Base-by-base conservation (phyloP, 352 stramenopile species). In the Globisporangium lucens region DNA sequence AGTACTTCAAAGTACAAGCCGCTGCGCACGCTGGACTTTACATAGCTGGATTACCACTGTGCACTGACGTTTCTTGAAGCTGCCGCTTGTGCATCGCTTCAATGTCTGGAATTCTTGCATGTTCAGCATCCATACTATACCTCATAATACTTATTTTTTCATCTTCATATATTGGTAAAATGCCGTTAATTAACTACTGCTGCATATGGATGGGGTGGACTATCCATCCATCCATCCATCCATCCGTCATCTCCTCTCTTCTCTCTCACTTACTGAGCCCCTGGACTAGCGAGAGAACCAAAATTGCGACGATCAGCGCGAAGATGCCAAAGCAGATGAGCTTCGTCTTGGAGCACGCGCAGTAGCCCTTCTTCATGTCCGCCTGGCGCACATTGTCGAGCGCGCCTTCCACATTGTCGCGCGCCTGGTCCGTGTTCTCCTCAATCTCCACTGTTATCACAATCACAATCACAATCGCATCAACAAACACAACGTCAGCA, bases 281-380 rank as follows among this genome's bases (percentile, higher is more conserved):
- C 41, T 72, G 59, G 29, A 88, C 61, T 29, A 90, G 74, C 33
- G 72, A 72, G 41, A 90, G 68, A 62, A 87, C 69, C 59, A 85
- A 71, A 20, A 83, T 68, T 35, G 73, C 53, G 57, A 90, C 70
- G 41, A 90, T 58, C 17, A 90, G 63, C 24, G 68, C 66, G 57
- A 89, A 85, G 41, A 86, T 63, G 22, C 75, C 78, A 41, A 76
- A 74, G 57, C 76, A 89, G 65, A 87, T 85, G 36, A 87, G 69
- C 73, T 90, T 89, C 15, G 72, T 83, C 73, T 86, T 83, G 22
- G 77, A 82, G 58, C 80, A 89, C 60, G 75, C 75, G 67, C 82
- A 89, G 58, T 83, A 78, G n/a, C 72, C 52, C 47, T 69, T 74
- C 70, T 82, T 85, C 24, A 55, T 35, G 61, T 90, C 78, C 35